Percentiles rank a stretch among this genome's conserved stretches.
These are phyloP conservation scores for Novymonas esmeraldas DNA, from an alignment of 208 protist species.

Conservation along the genomic window DNA sequence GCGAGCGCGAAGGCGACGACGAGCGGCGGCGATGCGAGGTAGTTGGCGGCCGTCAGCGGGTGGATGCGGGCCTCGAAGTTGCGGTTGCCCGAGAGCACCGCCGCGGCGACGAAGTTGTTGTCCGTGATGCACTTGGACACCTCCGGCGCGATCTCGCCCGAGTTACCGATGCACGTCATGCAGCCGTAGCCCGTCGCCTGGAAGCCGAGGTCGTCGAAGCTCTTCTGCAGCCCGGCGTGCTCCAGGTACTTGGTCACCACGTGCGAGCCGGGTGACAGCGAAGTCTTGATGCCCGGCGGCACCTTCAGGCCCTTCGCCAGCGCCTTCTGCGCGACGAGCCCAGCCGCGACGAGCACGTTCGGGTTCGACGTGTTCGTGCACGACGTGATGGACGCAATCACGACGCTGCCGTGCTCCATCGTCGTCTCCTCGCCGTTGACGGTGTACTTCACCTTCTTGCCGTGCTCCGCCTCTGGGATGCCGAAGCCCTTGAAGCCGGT, in stretches of 20 bases:
- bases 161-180: conserved; percentile 98
- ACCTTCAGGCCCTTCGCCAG: conserved; percentile 91
- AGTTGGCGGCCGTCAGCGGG: conserved; percentile 94
- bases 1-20: conserved; percentile 97
- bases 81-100: conserved; percentile 96
- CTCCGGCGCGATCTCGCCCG: conserved; percentile 89
- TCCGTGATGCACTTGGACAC: conserved; percentile 93
- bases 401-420: conserved; percentile 94
- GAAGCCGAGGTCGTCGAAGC: conserved; percentile 92
- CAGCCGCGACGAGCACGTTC: conserved; percentile 94
- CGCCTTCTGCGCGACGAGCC: conserved; percentile 94
- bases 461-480: conserved; percentile 76
- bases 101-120: conserved; percentile 93
- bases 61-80: conserved; percentile 98
- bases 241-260: conserved; percentile 96
- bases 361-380: conserved; percentile 98
- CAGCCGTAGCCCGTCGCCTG: conserved; percentile 95
- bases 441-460: conserved; percentile 78
- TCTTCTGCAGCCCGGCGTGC: conserved; percentile 81
- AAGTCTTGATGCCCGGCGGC: conserved; percentile 94
- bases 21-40: conserved; percentile 95
- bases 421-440: conserved; percentile 77
- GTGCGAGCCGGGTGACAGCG: conserved; percentile 94
- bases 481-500: conserved; percentile 97
- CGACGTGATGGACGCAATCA: conserved; percentile 96